phyloP scores from a whole-genome alignment of 352 stramenopile genomes.

The Phytophthora pluvialis region DNA sequence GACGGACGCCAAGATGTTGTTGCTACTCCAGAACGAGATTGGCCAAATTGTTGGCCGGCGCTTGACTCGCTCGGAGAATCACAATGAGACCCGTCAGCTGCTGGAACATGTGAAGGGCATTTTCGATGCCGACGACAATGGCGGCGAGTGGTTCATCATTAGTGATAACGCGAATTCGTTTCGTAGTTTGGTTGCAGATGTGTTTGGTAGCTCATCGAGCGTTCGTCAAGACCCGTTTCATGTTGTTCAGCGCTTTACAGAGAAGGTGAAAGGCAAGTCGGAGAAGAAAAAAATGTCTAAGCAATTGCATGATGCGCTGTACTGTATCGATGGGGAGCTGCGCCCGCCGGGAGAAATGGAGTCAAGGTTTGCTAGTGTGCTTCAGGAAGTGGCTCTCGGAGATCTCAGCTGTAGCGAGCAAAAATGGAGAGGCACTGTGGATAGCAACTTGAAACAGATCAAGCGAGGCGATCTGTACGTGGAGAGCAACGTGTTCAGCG shows the following conservation, averaged over 20 bases:
- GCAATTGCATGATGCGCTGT: background rate
- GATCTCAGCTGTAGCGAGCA: background rate
- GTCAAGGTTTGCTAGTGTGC: background rate
- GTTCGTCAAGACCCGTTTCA: conserved; percentile 14
- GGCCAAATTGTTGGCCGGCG: no score
- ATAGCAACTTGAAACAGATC: conserved; percentile 7
- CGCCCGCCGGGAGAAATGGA: background rate
- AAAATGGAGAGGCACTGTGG: background rate
- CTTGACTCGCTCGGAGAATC: no score
- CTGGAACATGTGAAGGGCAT: no score
- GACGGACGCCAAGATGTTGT: no score
- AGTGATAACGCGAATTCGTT: conserved; percentile 10
- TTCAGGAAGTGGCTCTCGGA: background rate
- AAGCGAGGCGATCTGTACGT: conserved; percentile 5
- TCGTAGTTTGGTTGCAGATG: background rate
- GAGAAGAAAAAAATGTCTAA: background rate
- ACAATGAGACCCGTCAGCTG: no score
- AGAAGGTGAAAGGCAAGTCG: background rate
- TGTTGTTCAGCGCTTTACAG: conserved; percentile 13
- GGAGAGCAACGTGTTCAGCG: background rate
- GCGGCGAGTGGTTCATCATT: background rate
- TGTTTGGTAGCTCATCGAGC: background rate
- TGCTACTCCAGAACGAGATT: no score
- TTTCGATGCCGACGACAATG: no score
- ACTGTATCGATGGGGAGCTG: background rate